Conservation (phyloP, 129 eudicot species). For the Oenanthe sinensis region DNA sequence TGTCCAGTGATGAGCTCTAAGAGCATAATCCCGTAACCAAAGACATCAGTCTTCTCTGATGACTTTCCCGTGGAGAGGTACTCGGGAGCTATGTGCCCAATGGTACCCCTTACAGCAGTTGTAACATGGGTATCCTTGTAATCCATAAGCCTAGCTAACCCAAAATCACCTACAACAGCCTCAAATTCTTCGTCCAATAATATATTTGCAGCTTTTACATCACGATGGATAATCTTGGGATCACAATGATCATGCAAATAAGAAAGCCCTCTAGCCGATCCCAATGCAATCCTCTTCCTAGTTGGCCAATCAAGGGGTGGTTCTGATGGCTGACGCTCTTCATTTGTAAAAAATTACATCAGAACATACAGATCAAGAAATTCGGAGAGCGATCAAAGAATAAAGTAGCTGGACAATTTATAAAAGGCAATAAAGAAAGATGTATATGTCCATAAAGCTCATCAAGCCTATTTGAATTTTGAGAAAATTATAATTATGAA, state of each 20-base stretch:
- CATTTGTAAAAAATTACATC: neutral
- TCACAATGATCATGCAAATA: conserved; percentile 44
- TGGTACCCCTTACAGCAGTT: conserved; percentile 33
- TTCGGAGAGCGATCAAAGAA: neutral
- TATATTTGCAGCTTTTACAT: conserved; percentile 41
- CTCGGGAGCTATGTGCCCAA: conserved; percentile 39
- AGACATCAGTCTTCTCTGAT: conserved; percentile 43
- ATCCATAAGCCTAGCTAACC: conserved; percentile 42
- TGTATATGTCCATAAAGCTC: neutral
- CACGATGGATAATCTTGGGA: conserved; percentile 42
- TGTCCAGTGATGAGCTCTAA: conserved; percentile 43
- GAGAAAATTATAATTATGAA: neutral
- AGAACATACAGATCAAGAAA: neutral
- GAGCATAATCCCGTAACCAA: conserved; percentile 41
- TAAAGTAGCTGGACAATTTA: neutral
- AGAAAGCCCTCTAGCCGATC: conserved; percentile 43
- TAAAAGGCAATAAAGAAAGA: neutral
- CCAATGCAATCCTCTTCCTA: conserved; percentile 34
- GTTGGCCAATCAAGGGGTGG: conserved; percentile 34
- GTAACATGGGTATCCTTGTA: conserved; percentile 39
- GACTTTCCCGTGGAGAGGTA: conserved; percentile 36
- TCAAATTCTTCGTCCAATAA: conserved; percentile 34
- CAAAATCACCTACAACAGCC: conserved; percentile 50
- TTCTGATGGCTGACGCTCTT: conserved; percentile 21
- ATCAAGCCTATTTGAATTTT: neutral